These are phyloP conservation scores for Fonsecaea multimorphosa DNA, from an alignment of 2,329 filamentous ascomycete species.

Conservation along the genomic window DNA sequence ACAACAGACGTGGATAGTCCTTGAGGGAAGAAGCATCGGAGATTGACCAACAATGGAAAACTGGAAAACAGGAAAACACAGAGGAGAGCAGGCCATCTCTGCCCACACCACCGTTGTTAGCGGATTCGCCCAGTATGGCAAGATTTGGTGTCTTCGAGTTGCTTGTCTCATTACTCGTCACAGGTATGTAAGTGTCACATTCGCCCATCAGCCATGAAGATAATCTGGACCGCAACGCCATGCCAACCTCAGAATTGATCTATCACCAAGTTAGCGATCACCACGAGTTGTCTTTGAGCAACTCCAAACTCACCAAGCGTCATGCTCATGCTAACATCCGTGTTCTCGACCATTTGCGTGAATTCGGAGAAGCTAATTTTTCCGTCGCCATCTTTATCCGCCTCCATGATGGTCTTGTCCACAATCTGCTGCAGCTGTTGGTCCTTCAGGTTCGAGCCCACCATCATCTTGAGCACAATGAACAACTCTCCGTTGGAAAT, in stretches of 20 bases:
- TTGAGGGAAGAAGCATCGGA: neutral
- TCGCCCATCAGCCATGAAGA: neutral
- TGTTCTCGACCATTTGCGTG: constrained; percentile 97
- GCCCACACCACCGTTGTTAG: neutral
- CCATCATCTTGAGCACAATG: constrained; percentile 99
- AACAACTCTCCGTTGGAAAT: constrained; percentile 99
- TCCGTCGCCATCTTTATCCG: constrained; percentile 91
- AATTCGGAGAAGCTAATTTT: constrained; percentile 99
- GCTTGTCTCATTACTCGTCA: constrained; percentile 18
- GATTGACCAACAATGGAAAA: neutral
- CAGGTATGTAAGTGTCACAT: neutral
- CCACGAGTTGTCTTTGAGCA: neutral
- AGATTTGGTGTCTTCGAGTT: neutral
- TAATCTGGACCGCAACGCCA: constrained; percentile 1
- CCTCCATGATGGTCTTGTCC: constrained; percentile 99
- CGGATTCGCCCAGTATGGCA: neutral
- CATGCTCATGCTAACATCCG: constrained; percentile 73
- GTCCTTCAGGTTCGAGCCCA: constrained; percentile 98
- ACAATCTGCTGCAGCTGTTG: constrained; percentile 98
- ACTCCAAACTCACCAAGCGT: constrained; percentile 61
- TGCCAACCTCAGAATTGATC: constrained; percentile 29
- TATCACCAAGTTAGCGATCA: constrained; percentile 11
- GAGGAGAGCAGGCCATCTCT: neutral
- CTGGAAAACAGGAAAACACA: neutral
- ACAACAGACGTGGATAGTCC: neutral